Evolutionary conservation across 176 grass and related monocot genomes (phyloP), one percentile per base, ranked within the genome.

Genomic region (Cocos nucifera): DNA sequence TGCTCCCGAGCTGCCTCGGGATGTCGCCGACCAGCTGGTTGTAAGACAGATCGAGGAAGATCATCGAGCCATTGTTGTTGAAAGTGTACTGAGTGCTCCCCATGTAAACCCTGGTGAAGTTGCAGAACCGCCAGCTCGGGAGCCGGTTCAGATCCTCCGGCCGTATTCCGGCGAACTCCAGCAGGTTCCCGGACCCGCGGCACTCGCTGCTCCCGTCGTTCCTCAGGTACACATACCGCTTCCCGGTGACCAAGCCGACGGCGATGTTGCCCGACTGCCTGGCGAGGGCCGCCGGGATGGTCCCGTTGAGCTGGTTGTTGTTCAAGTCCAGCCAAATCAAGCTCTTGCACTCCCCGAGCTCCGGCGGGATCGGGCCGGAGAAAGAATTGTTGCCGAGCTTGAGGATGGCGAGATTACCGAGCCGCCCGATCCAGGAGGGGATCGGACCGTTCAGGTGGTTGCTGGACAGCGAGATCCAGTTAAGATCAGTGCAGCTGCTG

Each of bases 401-500:
- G 27, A 95, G 68, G 71, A 95, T 95, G 18, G 86, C 82, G 49
- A 95, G 21, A 54, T 71, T 81, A 54, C 81, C 84, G 23, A 95
- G 86, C 80, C 65, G 78, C 15, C 90, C 90, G 15, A 95, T 77
- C 90, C 90, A 89, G 0, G 86, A 10, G 1, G 90, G 90, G 17
- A 95, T 79, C 4, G 80, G 69, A 10, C 90, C 90, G 17, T 76
- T 81, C 52, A 95, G 77, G 7, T 67, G 83, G 83, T 95, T 95
- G 86, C 86, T 87, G 1, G 86, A 83, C 56, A 95, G 54, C 61
- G 90, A 95, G 56, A 95, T 95, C 90, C 90, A 95, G 77, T 95
- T 95, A 2, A 95, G 69, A 35, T 75, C 67, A 9, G 84, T 84
- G 73, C 86, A 89, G 71, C 84, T 87, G 6, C 54, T 55, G 58